Evolutionary conservation across 805 yeast genomes (phyloP), one percentile per base, ranked within the genome.

Genomic region (Peterozyma xylosa): DNA sequence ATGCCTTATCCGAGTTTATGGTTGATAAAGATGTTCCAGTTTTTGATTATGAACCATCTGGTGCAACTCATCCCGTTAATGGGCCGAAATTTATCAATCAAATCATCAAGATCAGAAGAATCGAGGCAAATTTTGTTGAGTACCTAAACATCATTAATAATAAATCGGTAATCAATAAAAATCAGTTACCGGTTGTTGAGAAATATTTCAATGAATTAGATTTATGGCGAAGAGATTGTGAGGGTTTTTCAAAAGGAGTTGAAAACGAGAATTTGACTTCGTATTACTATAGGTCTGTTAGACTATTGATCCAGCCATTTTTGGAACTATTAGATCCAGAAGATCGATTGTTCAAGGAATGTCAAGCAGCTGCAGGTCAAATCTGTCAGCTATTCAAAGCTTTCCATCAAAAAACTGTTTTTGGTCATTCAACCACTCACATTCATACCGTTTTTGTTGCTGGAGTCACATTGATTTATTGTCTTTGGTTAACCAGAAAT

Each of bases 311-410:
- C 42, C 86, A 80, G 53, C 87, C 87, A 10, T 80, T 76, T 55
- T 54, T 80, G 45, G 86, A 79, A 52, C 58, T 78, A 5, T 58
- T 80, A 51, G 77, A 76, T 46, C 85, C 86, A 5, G 76, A 73
- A 52, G 80, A 78, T 55, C 65, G 74, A 39, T 59, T 80, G 30
- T 79, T 80, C 55, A 67, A 72, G 42, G 84, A 80, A 57, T 80
- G 86, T 56, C 86, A 80, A 54, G 81, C 82, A 2, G 85, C 84
- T 18, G 84, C 86, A 1, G 86, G 86, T 27, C 82, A 78, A 55
- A 75, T 80, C 35, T 79, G 86, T 53, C 83, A 76, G 50, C 63
- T 79, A 21, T 76, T 78, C 55, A 77, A 79, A 49, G 78, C 74
- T 11, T 79, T 77, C 55, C 83, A 78, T 57, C 80, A 78, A 53